phyloP scores from a whole-genome alignment of 2,329 filamentous ascomycete genomes.

The Akanthomyces uredinophilus region DNA sequence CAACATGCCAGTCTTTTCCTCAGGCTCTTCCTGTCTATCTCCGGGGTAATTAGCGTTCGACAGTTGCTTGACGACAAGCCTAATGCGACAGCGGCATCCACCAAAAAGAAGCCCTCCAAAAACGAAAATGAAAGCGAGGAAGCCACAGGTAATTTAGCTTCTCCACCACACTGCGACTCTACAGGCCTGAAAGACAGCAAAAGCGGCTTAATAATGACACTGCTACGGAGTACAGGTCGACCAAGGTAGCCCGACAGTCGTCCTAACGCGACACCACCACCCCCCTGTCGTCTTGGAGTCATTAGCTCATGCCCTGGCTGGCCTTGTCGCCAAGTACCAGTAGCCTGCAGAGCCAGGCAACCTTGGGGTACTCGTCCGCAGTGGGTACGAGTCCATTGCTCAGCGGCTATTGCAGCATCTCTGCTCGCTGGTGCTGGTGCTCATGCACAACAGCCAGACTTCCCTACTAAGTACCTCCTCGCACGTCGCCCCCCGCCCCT shows the following conservation, averaged over 20 bases:
- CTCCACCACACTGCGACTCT: not conserved
- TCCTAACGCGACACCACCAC: not conserved
- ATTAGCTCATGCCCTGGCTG: not conserved
- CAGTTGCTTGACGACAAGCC: not conserved
- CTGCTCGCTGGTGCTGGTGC: constrained; percentile 11
- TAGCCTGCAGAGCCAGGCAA: not conserved
- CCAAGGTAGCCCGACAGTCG: not conserved
- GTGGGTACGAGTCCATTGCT: constrained; percentile 1
- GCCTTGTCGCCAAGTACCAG: no score
- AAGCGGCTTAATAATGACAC: not conserved
- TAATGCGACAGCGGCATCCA: not conserved
- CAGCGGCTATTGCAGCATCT: constrained; percentile 10
- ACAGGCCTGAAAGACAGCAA: not conserved
- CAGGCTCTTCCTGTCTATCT: not conserved
- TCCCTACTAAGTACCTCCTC: not conserved
- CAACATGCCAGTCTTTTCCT: not conserved
- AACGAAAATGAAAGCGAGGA: not conserved
- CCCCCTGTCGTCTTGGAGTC: constrained; percentile 1
- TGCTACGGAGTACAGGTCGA: not conserved
- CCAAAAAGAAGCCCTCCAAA: not conserved
- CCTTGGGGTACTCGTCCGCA: not conserved
- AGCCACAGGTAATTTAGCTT: not conserved
- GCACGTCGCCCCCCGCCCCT: not conserved
- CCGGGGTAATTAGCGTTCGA: not conserved
- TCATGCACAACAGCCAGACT: constrained; percentile 13